These are phyloP conservation scores for Nothophoma quercina DNA, from an alignment of 2,329 filamentous ascomycete species.

Conservation along the genomic window DNA sequence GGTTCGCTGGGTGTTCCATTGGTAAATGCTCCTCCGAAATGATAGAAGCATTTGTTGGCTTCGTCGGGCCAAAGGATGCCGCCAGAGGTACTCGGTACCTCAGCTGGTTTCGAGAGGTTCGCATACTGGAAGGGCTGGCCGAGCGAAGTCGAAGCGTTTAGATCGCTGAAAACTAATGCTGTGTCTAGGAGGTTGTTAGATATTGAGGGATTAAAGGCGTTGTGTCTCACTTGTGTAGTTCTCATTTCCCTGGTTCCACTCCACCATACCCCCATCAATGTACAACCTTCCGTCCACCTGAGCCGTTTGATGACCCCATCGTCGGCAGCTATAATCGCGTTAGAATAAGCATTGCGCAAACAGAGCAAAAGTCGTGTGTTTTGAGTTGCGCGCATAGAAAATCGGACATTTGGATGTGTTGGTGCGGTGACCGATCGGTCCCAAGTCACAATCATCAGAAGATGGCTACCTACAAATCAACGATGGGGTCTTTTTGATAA, in stretches of 20 bases:
- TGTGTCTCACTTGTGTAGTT: conserved; percentile 58
- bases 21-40: conserved; percentile 67
- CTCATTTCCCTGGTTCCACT: conserved; percentile 60
- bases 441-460: background rate
- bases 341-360: no score
- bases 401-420: background rate
- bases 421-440: conserved; percentile 1
- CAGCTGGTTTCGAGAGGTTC: conserved; percentile 66
- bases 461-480: conserved; percentile 52
- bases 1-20: conserved; percentile 54
- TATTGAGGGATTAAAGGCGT: background rate
- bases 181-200: conserved; percentile 51
- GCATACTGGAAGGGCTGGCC: conserved; percentile 62
- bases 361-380: no score
- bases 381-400: background rate
- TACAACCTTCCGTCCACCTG: conserved; percentile 67
- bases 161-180: conserved; percentile 65
- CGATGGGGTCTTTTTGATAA: conserved; percentile 58
- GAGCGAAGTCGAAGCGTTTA: conserved; percentile 52
- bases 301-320: conserved; percentile 66
- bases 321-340: conserved; percentile 40
- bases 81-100: conserved; percentile 61
- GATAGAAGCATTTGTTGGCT: conserved; percentile 69
- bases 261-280: conserved; percentile 68
- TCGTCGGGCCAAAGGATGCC: conserved; percentile 66